Evolutionary conservation across 2,329 filamentous ascomycete species (phyloP).

Genomic region (Didymella segeticola): DNA sequence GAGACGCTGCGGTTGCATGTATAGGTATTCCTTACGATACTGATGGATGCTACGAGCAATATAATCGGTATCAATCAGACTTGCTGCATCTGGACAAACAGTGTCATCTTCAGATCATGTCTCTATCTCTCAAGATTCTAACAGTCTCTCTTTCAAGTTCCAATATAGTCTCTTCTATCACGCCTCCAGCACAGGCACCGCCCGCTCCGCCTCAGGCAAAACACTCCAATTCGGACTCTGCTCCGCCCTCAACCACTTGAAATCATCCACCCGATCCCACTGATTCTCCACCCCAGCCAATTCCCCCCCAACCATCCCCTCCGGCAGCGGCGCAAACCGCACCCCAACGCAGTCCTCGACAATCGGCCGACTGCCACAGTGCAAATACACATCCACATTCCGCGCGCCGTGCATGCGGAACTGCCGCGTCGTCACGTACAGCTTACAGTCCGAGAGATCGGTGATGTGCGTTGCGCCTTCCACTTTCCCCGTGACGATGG

Average conservation of each 20-base stretch:
- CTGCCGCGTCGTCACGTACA: conserved; percentile 78
- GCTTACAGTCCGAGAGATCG: conserved; percentile 72
- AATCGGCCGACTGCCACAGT: conserved; percentile 83
- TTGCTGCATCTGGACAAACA: no score
- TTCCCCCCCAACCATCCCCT: conserved; percentile 30
- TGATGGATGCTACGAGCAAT: no score
- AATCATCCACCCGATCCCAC: conserved; percentile 94
- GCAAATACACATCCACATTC: conserved; percentile 83
- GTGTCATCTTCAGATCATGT: no score
- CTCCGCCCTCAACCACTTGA: conserved; percentile 92
- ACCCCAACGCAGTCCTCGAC: conserved; percentile 86
- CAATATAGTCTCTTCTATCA: no score
- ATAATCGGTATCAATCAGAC: no score
- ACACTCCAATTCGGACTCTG: conserved; percentile 88
- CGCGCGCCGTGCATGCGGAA: conserved; percentile 89
- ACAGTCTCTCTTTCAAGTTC: no score
- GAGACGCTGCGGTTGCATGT: no score
- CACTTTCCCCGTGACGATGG: conserved; percentile 81
- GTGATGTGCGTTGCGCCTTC: conserved; percentile 86
- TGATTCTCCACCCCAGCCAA: conserved; percentile 61
- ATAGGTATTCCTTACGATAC: no score
- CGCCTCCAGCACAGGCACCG: not conserved
- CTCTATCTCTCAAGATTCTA: no score
- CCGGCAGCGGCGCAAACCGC: conserved; percentile 78
- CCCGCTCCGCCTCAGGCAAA: conserved; percentile 59